phyloP scores from a whole-genome alignment of 2,329 filamentous ascomycete genomes.

The Fusarium sp. region DNA sequence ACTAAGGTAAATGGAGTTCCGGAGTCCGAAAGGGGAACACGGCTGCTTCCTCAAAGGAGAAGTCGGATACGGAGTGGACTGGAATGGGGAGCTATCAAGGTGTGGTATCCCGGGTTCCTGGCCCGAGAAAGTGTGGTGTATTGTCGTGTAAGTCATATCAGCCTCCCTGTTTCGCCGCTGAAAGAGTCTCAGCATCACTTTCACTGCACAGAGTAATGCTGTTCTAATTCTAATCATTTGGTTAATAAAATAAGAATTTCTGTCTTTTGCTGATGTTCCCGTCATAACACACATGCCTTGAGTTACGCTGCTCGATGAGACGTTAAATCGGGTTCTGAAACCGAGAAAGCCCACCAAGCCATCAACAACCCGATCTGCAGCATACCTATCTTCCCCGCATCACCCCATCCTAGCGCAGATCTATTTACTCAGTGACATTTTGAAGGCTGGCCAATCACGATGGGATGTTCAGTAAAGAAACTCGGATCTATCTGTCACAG shows the following conservation, averaged over 20 bases:
- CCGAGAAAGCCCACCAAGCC: background rate
- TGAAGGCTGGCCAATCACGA: background rate
- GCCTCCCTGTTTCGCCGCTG: background rate
- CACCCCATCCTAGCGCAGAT: background rate
- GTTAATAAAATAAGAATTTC: background rate
- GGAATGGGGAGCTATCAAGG: background rate
- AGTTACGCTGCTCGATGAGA: background rate
- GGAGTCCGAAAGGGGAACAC: constrained; percentile 3
- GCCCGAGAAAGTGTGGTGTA: constrained; percentile 3
- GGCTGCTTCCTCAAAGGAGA: background rate
- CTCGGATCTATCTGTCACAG: background rate
- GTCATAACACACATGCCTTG: background rate
- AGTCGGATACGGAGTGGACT: background rate
- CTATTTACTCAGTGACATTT: background rate
- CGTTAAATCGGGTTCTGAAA: background rate
- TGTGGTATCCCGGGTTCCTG: constrained; percentile 12
- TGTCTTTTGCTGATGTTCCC: background rate
- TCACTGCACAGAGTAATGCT: background rate
- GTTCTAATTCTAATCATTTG: background rate
- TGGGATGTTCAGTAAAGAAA: background rate
- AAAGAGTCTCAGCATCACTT: background rate
- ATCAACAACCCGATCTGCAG: background rate
- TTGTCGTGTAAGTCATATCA: constrained; percentile 10
- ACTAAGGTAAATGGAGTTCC: background rate
- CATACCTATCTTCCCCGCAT: background rate